phyloP scores from a whole-genome alignment of 345 rosid genomes.

The Sonneratia alba region DNA sequence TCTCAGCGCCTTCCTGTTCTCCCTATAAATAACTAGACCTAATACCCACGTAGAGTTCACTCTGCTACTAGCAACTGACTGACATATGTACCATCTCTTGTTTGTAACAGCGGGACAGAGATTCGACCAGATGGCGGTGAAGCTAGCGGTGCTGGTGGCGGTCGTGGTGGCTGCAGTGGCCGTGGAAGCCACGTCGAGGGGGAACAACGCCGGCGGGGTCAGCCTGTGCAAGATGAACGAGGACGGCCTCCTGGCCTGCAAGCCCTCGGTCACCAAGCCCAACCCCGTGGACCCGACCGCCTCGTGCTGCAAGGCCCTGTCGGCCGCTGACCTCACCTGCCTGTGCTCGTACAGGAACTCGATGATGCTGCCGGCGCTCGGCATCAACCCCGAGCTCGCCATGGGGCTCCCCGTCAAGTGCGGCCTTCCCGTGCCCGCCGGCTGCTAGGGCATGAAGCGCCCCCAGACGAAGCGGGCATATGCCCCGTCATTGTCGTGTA shows the following conservation, averaged over 20 bases:
- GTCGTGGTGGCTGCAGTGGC: conserved; percentile 6
- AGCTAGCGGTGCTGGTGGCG: neutral
- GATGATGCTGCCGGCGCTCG: conserved; percentile 36
- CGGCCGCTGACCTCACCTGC: conserved; percentile 43
- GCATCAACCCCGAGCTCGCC: conserved; percentile 68
- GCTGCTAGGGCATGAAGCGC: neutral
- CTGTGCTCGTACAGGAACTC: conserved; percentile 56
- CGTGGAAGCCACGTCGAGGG: conserved; percentile 7
- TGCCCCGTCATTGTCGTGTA: too few species aligned
- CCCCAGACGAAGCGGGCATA: neutral
- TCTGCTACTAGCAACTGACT: neutral
- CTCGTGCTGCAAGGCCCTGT: conserved; percentile 44
- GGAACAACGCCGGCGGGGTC: conserved; percentile 12
- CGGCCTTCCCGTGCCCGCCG: conserved; percentile 10
- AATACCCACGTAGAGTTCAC: neutral
- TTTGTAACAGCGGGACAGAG: too few species aligned
- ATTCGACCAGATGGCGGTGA: neutral
- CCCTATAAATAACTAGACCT: neutral
- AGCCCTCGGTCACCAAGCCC: conserved; percentile 47
- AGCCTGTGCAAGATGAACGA: conserved; percentile 40
- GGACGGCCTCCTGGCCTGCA: conserved; percentile 42
- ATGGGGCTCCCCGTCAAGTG: conserved; percentile 45
- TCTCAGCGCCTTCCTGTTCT: neutral
- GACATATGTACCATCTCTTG: too few species aligned
- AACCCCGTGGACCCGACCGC: conserved; percentile 37